Evolutionary conservation across 1,284 basidiomycete genomes (phyloP), one percentile per base, ranked within the genome.

Genomic region (Caloboletus firmus): DNA sequence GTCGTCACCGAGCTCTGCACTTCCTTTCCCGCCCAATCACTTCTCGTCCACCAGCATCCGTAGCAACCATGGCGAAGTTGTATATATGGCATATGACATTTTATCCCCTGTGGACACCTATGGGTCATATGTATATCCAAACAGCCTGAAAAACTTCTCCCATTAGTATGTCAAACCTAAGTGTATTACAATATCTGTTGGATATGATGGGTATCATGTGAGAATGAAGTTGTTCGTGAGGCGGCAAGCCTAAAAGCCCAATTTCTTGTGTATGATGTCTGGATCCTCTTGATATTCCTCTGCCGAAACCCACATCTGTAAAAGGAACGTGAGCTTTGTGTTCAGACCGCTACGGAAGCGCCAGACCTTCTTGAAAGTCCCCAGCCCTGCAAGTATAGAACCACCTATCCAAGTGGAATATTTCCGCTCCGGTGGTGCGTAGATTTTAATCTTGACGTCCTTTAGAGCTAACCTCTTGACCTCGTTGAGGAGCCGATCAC

Each of bases 321-420:
- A 45, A 51, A 48, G 32, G 44, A 51, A 35, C 32, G 39, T 59
- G 53, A 61, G 51, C 28, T 52, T 30, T 39, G n/a, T 26, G 39
- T 24, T 46, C 45, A 47, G 36, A 54, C 10, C 24, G 45, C 30
- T n/a, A 49, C 18, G 32, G 41, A 31, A 54, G n/a, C 26, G 35
- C 35, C 64, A 48, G 59, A 92, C 95, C 88, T 97, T 97, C 77
- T 95, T 98, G 79, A 99, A 99, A 20, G 97, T 98, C 63, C 87
- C 95, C 56, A 99, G 75, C 37, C 96, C 95, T 43, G 96, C 96
- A 51, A 98, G 76, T 68, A 97, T 97, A 54, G 92, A 95, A 5
- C 96, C 96, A 49, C 97, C 97, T 64, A 99, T 99, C 97, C 97
- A 99, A 24, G 96, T 99, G 18, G 95, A 95, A 74, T 99, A 99